Evolutionary conservation across 2,329 filamentous ascomycete species (phyloP).

Genomic region (Peltaster fructicola): DNA sequence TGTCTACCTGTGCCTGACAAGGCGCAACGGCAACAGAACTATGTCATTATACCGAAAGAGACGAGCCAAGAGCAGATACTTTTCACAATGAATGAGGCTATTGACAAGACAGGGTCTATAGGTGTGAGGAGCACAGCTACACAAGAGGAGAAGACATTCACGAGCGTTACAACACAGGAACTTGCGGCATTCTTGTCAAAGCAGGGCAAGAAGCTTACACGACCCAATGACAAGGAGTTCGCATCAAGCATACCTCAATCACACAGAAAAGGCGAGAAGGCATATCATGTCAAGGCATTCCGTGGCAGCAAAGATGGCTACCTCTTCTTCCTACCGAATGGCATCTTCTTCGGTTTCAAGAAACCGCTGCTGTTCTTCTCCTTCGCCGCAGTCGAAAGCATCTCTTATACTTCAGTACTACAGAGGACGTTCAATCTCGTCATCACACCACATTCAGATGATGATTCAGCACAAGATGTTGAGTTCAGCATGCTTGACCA

Average conservation of each 20-base stretch:
- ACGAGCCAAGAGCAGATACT: slow-evolving; percentile 40
- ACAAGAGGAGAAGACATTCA: slow-evolving; percentile 28
- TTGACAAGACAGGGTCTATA: slow-evolving; percentile 5
- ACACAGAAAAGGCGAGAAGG: slow-evolving; percentile 44
- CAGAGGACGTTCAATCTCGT: slow-evolving; percentile 50
- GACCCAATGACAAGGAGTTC: slow-evolving; percentile 40
- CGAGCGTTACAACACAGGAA: slow-evolving; percentile 24
- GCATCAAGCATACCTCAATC: slow-evolving; percentile 41
- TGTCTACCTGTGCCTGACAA: slow-evolving; percentile 48
- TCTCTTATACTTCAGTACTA: slow-evolving; percentile 46
- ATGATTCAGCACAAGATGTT: slow-evolving; percentile 27
- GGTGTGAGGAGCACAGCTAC: slow-evolving; percentile 1
- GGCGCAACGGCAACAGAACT: slow-evolving; percentile 44
- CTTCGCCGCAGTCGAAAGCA: slow-evolving; percentile 39
- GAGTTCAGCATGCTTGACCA: slow-evolving; percentile 52
- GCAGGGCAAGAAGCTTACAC: slow-evolving; percentile 30
- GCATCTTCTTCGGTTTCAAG: slow-evolving; percentile 48
- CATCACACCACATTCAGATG: slow-evolving; percentile 20
- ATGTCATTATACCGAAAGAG: slow-evolving; percentile 39
- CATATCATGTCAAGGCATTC: slow-evolving; percentile 46
- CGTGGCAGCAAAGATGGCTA: slow-evolving; percentile 49
- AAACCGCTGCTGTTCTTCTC: slow-evolving; percentile 47
- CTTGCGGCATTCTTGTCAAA: slow-evolving; percentile 32
- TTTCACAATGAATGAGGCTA: slow-evolving; percentile 41
- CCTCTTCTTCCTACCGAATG: slow-evolving; percentile 43